Evolutionary conservation across 495 filamentous ascomycete species (phyloP).

Genomic region (Aspergillus conjunctus): DNA sequence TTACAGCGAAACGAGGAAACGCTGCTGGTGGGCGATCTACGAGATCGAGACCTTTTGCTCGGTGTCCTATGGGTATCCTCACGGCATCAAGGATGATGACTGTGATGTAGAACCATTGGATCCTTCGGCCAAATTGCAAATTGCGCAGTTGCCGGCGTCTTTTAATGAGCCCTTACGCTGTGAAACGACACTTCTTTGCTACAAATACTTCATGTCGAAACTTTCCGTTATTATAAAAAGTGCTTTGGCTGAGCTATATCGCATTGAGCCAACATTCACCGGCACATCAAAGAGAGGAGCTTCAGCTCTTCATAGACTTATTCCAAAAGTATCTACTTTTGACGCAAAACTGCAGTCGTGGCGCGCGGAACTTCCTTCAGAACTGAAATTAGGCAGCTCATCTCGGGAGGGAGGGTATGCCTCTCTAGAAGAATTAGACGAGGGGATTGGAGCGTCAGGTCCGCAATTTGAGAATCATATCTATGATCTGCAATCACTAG

Average conservation of each 20-base stretch:
- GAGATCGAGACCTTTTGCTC: slow-evolving; percentile 45
- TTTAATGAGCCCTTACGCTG: slow-evolving; percentile 16
- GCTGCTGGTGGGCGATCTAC: slow-evolving; percentile 47
- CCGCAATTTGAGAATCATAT: slow-evolving; percentile 33
- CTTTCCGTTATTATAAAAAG: slow-evolving; percentile 30
- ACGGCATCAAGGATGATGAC: slow-evolving; percentile 36
- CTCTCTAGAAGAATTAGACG: slow-evolving; percentile 30
- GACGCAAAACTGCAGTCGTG: slow-evolving; percentile 22
- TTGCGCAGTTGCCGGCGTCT: slow-evolving; percentile 15
- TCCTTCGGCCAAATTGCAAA: slow-evolving; percentile 22
- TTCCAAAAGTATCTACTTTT: slow-evolving; percentile 18
- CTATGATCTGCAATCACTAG: slow-evolving; percentile 34
- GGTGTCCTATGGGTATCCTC: slow-evolving; percentile 41
- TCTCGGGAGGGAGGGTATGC: slow-evolving; percentile 6
- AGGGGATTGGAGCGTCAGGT: slow-evolving; percentile 32
- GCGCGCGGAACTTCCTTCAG: slow-evolving; percentile 24
- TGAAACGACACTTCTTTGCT: slow-evolving; percentile 28
- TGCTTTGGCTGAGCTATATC: slow-evolving; percentile 30
- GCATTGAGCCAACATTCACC: slow-evolving; percentile 13
- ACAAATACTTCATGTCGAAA: slow-evolving; percentile 38
- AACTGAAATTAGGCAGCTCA: slow-evolving; percentile 14
- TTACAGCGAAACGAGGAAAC: slow-evolving; percentile 36
- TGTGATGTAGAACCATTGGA: slow-evolving; percentile 39
- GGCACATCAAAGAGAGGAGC: neutral
- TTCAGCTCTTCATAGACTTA: neutral